Evolutionary conservation across 2,329 filamentous ascomycete genomes (phyloP).

Genomic region (Scolecobasidium constrictum): DNA sequence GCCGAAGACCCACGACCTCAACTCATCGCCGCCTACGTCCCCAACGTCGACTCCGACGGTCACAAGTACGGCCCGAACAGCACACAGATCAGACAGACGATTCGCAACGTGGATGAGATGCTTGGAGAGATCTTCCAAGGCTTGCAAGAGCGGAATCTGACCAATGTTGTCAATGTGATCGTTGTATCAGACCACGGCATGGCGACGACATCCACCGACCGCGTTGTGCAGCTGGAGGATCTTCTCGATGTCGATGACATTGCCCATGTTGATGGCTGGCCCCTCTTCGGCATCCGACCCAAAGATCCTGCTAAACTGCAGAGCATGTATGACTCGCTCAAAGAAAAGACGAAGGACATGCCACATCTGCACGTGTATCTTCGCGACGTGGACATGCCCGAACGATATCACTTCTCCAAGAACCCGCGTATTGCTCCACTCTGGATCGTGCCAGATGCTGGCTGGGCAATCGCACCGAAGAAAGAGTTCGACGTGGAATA

Average conservation of each 20-base stretch:
- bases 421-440: slow-evolving; percentile 87
- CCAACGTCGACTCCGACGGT: slow-evolving; percentile 78
- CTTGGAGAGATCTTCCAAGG: slow-evolving; percentile 65
- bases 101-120: slow-evolving; percentile 72
- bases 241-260: slow-evolving; percentile 68
- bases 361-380: slow-evolving; percentile 80
- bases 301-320: slow-evolving; percentile 57
- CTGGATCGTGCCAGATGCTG: slow-evolving; percentile 86
- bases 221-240: slow-evolving; percentile 83
- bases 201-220: slow-evolving; percentile 76
- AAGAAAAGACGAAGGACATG: slow-evolving; percentile 46
- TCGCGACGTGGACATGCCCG: slow-evolving; percentile 77
- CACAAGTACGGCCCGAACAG: slow-evolving; percentile 90
- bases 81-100: slow-evolving; percentile 74
- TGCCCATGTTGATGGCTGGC: slow-evolving; percentile 87
- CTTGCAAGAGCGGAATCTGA: slow-evolving; percentile 71
- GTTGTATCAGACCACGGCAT: slow-evolving; percentile 98
- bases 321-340: slow-evolving; percentile 49
- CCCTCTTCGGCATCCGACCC: slow-evolving; percentile 76
- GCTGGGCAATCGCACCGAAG: slow-evolving; percentile 82
- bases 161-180: slow-evolving; percentile 81
- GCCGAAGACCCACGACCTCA: slow-evolving; percentile 58
- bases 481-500: slow-evolving; percentile 65
- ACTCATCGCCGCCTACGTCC: slow-evolving; percentile 88
- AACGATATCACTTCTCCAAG: slow-evolving; percentile 79